Base-by-base conservation (phyloP, 2,329 filamentous ascomycete species). In the Cryphonectria nitschkei region DNA sequence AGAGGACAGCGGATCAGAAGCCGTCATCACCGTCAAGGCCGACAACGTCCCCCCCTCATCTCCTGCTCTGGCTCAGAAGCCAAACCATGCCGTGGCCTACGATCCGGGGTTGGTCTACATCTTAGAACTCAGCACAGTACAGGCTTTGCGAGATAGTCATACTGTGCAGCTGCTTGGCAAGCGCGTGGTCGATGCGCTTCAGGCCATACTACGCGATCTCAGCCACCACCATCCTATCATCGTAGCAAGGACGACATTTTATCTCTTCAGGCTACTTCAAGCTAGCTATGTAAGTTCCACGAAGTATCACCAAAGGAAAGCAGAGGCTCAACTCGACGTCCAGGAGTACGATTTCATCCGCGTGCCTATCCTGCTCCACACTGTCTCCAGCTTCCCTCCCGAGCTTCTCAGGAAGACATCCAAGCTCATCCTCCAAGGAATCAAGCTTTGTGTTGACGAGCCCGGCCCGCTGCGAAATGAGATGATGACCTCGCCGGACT, bases 401-500 rank as follows among this genome's bases (percentile, higher is more conserved):
- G 89, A 93, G 43, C 85, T 91, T 0, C 84, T 98, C 29, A 89
- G 92, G 68, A 92, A 92, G 79, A 92, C 93, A 22, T 92, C 94
- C 0, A 85, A 89, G 43, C 88, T 93, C 5, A 89, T 97, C 0
- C 84, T 97, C 26, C 91, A 92, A 76, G 95, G 95, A 0, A 84
- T 99, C 37, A 88, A 90, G 61, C 85, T 90, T 61, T 98, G 95
- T 76, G 93, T 97, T 74, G 90, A 92, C 67, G 89, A 92, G 72
- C 89, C 93, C 0, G 90, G 90, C 37, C 89, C 92, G 16, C 84
- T 99, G 39, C 90, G 93, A 70, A 97, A 93, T 75, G 95, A 98
- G 81, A 93, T 98, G 75, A 97, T 97, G 81, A 95, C 93, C 19
- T 98, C 95, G 26, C 96, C 96, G 0, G 96, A 99, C 78, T 98